Percentiles rank a stretch among this genome's conserved stretches.
Conservation (phyloP, 2,329 filamentous ascomycete genomes). For the Pseudogymnoascus sp. region DNA sequence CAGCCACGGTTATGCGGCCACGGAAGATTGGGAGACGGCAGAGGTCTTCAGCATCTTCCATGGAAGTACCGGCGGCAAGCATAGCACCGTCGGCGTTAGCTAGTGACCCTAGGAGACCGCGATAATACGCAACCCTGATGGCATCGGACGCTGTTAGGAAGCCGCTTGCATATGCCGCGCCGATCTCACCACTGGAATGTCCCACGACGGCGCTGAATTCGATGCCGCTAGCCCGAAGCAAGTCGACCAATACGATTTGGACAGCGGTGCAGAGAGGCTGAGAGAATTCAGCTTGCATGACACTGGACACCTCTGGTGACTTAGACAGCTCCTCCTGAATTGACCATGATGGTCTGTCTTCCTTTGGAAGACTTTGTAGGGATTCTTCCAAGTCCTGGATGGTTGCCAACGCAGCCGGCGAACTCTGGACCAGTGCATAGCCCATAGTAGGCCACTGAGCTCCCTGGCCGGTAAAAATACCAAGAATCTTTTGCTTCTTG, state of each 20-base stretch:
- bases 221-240: conserved; percentile 36
- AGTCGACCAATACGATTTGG: conserved; percentile 38
- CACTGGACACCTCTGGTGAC: conserved; percentile 23
- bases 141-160: conserved; percentile 28
- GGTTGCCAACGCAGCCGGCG: neutral
- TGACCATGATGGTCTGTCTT: conserved; percentile 11
- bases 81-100: conserved; percentile 37
- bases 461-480: conserved; percentile 22
- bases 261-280: conserved; percentile 40
- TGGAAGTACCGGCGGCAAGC: conserved; percentile 41
- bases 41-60: conserved; percentile 15
- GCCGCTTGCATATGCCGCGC: conserved; percentile 37
- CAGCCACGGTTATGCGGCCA: conserved; percentile 26
- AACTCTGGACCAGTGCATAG: conserved; percentile 13
- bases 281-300: conserved; percentile 31
- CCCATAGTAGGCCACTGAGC: conserved; percentile 22
- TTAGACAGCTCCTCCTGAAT: neutral
- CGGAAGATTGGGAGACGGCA: neutral
- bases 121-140: conserved; percentile 38
- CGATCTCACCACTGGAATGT: conserved; percentile 43
- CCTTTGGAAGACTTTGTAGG: conserved; percentile 9
- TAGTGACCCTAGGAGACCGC: conserved; percentile 15
- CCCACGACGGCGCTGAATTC: conserved; percentile 27
- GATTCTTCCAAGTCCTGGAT: neutral
- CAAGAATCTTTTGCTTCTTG: conserved; percentile 12